Conservation (phyloP, 306 rosid species). For the Ormosia semicastrata region DNA sequence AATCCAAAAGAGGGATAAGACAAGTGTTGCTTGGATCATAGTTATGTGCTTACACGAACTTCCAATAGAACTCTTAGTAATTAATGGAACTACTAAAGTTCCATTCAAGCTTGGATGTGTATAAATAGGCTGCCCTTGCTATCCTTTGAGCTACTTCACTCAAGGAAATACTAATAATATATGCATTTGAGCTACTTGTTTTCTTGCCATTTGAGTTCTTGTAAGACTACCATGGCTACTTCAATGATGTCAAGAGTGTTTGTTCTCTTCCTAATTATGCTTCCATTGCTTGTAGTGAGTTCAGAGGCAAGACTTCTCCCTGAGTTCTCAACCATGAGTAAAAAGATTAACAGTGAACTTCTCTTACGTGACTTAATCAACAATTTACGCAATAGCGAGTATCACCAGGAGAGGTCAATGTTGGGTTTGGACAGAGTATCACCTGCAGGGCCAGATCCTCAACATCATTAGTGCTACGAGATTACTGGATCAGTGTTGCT, state of each 20-base stretch:
- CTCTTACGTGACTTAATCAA: conserved; percentile 27
- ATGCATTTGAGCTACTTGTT: background rate
- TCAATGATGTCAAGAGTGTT: conserved; percentile 32
- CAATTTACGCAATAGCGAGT: background rate
- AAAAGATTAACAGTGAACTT: conserved; percentile 26
- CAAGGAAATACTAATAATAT: background rate
- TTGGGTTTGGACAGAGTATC: conserved; percentile 30
- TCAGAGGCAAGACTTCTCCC: conserved; percentile 40
- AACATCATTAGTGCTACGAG: conserved; percentile 43
- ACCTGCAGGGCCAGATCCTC: conserved; percentile 63
- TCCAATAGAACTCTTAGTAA: conserved; percentile 13
- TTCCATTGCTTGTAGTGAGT: conserved; percentile 31
- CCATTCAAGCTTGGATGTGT: background rate
- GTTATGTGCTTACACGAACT: background rate
- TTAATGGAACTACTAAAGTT: background rate
- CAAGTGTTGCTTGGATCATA: background rate
- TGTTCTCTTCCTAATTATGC: conserved; percentile 22
- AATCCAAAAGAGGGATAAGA: conserved; percentile 11
- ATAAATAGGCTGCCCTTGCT: conserved; percentile 25
- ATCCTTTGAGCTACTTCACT: background rate
- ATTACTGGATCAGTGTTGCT: background rate
- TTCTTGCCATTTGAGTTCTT: conserved; percentile 9
- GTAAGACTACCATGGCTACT: conserved; percentile 22
- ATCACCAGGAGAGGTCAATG: conserved; percentile 32
- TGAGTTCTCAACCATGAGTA: conserved; percentile 8